A percentile compares a stretch with the other conserved stretches of the same genome.
These are phyloP conservation scores for Pseudoneurospora amorphoporcata DNA, from an alignment of 495 filamentous ascomycete genomes.

Conservation along the genomic window DNA sequence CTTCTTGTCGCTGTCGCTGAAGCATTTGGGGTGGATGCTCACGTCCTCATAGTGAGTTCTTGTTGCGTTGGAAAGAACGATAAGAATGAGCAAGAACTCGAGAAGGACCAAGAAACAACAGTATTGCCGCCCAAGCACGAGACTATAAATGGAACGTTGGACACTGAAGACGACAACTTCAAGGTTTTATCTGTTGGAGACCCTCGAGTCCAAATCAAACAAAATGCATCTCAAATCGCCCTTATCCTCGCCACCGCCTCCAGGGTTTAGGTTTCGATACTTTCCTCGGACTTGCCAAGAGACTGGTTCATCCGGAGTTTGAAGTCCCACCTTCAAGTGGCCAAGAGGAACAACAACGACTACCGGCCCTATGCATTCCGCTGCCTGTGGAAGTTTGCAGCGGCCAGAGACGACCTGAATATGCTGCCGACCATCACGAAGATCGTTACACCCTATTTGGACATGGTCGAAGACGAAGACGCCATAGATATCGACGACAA, in stretches of 20 bases:
- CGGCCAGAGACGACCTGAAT: constrained; percentile 50
- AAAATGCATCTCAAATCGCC: not conserved
- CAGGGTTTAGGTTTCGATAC: not conserved
- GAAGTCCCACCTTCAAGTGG: constrained; percentile 20
- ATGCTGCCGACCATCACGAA: constrained; percentile 56
- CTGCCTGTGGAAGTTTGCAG: constrained; percentile 60
- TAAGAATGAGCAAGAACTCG: not conserved
- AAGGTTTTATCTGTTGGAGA: not conserved
- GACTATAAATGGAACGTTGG: not conserved
- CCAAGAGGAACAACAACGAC: constrained; percentile 71
- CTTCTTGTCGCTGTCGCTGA: not conserved
- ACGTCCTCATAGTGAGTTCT: not conserved
- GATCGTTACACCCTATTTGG: constrained; percentile 50
- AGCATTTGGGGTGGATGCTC: not conserved
- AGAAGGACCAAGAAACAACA: not conserved
- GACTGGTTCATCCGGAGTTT: not conserved
- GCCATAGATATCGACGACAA: constrained; percentile 51
- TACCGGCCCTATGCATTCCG: constrained; percentile 70
- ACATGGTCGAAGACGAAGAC: constrained; percentile 42
- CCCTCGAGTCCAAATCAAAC: not conserved
- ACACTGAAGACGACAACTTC: not conserved
- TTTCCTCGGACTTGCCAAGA: not conserved
- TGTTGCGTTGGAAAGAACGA: not conserved
- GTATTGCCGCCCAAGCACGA: not conserved
- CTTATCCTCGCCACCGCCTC: not conserved